Evolutionary conservation across 306 rosid species (phyloP).

Genomic region (Sechiopsis laciniata): DNA sequence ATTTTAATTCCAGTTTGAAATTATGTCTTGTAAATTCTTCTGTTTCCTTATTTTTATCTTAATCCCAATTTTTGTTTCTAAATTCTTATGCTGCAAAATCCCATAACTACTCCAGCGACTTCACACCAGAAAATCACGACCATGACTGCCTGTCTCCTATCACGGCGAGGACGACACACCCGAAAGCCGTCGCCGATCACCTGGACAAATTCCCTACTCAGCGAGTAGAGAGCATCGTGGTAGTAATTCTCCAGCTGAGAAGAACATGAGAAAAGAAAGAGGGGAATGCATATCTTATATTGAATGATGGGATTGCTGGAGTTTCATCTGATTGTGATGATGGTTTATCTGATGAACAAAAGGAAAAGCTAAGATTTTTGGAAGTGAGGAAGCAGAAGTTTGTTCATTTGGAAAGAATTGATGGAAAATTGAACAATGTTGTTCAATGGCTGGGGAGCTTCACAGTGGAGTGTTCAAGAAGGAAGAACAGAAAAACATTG

Average conservation of each 20-base stretch:
- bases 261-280: not conserved
- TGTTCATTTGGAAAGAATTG: not conserved
- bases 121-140: not conserved
- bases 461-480: not conserved
- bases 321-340: not conserved
- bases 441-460: slow-evolving; percentile 10
- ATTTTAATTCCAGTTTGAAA: not conserved
- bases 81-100: not conserved
- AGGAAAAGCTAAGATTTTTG: not conserved
- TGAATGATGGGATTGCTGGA: slow-evolving; percentile 7
- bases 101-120: no score
- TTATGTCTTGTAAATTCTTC: not conserved
- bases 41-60: not conserved
- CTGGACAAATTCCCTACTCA: not conserved
- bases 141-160: not conserved
- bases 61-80: not conserved
- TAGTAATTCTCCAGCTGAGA: not conserved
- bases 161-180: not conserved
- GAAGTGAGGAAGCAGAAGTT: not conserved
- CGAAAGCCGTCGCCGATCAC: not conserved
- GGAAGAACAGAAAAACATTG: not conserved
- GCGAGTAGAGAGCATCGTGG: not conserved
- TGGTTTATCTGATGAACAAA: not conserved
- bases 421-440: not conserved
- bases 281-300: not conserved